Evolutionary conservation across 1,139 yeast genomes (phyloP), one percentile per base, ranked within the genome.

Genomic region (Debaryomycetaceae sp.): DNA sequence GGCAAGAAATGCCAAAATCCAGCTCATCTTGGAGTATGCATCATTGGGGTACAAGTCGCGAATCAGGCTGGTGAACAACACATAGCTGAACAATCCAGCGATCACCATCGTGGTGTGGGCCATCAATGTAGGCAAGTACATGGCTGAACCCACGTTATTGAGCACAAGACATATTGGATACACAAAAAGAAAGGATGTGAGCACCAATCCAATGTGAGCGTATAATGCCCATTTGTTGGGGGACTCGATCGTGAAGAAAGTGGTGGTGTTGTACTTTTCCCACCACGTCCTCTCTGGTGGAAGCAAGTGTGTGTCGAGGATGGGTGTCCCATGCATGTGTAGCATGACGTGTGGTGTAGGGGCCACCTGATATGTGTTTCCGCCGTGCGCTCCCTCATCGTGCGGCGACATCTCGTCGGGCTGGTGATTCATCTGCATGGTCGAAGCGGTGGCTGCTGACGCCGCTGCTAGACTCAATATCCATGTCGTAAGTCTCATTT

Each of bases 221-320:
- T 73, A 70, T 40, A 91, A 67, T 2, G 83, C 76, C n/a, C 71
- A 50, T 48, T 78, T 76, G 52, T 76, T 76, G 5, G 72, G 63
- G 1, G 76, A 59, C 1, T 76, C 78, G n/a, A 80, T 66, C 9
- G 78, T 81, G 64, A 88, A 80, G 62, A 78, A 90, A 11, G 89
- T 85, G 6, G 95, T 85, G n/a, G 95, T 81, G 57, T 87, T 81
- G 65, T 89, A 91, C 35, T 65, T 63, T 45, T 83, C 84, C 98
- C 98, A 91, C 63, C 76, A 90, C 24, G 75, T 62, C 45, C 81
- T 70, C 63, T 90, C 97, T 44, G 81, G 85, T 0, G 93, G 87
- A 36, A 82, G 75, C 41, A 90, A 70, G 27, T 79, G 58, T 1
- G 88, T 86, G 42, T 87, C 71, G 39, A 90, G 70, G 38, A 90